phyloP scores from a whole-genome alignment of 2,329 filamentous ascomycete species.

The Penicillium sumatraense region DNA sequence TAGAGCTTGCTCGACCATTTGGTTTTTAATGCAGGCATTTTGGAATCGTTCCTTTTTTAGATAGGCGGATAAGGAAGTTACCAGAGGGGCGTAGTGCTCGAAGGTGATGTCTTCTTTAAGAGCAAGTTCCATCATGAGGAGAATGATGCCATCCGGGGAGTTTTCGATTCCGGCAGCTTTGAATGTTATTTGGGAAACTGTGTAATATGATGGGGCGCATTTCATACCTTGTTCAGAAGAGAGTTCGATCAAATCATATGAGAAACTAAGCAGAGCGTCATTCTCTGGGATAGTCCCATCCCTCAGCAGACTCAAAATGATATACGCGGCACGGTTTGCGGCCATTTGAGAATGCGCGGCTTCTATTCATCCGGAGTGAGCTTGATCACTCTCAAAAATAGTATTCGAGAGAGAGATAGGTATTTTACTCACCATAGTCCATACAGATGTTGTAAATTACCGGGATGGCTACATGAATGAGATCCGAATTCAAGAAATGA shows the following conservation, averaged over 20 bases:
- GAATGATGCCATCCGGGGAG: slow-evolving; percentile 41
- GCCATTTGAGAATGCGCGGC: slow-evolving; percentile 46
- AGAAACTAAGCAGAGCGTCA: slow-evolving; percentile 38
- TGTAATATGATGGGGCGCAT: neutral
- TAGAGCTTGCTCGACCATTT: slow-evolving; percentile 38
- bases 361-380: slow-evolving; percentile 30
- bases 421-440: slow-evolving; percentile 43
- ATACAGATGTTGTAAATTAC: slow-evolving; percentile 53
- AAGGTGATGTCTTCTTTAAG: slow-evolving; percentile 30
- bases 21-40: slow-evolving; percentile 37
- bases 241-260: slow-evolving; percentile 47
- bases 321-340: slow-evolving; percentile 40
- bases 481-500: slow-evolving; percentile 37
- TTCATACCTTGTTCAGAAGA: slow-evolving; percentile 44
- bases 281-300: slow-evolving; percentile 38
- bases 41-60: slow-evolving; percentile 46
- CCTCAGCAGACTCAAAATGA: slow-evolving; percentile 41
- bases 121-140: slow-evolving; percentile 40
- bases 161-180: slow-evolving; percentile 37
- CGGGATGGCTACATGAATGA: slow-evolving; percentile 46
- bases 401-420: neutral
- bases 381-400: neutral
- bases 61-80: slow-evolving; percentile 39
- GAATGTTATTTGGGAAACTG: slow-evolving; percentile 3
- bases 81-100: slow-evolving; percentile 37